A percentile compares a stretch with the other conserved stretches of the same genome.
Conservation (phyloP, 805 yeast genomes). For the Wickerhamomyces tratensis region DNA sequence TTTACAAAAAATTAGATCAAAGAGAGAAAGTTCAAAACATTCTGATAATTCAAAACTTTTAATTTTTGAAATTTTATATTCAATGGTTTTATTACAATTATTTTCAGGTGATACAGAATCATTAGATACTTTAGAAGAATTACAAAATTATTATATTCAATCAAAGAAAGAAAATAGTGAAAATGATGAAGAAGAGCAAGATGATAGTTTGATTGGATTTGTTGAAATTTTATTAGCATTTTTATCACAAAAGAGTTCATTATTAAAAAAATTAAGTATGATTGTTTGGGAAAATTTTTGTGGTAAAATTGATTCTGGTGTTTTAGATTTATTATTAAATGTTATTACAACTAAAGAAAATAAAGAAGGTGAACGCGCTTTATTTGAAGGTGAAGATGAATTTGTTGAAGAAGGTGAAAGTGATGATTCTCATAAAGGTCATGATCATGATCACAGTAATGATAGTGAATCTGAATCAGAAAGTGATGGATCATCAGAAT, state of each 20-base stretch:
- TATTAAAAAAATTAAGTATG: conserved; percentile 48
- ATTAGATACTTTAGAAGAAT: conserved; percentile 61
- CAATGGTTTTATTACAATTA: conserved; percentile 69
- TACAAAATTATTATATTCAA: conserved; percentile 48
- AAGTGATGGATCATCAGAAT: conserved; percentile 18
- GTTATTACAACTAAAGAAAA: conserved; percentile 63
- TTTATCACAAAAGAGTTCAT: conserved; percentile 44
- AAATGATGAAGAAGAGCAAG: conserved; percentile 27
- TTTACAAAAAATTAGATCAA: conserved; percentile 32
- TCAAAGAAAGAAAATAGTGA: conserved; percentile 26
- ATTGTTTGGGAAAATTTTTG: conserved; percentile 49
- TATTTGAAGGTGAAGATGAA: conserved; percentile 60
- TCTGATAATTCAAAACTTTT: conserved; percentile 28
- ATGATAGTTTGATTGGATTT: conserved; percentile 39
- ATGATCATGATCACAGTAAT: conserved; percentile 25
- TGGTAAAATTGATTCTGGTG: conserved; percentile 30
- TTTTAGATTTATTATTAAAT: conserved; percentile 42
- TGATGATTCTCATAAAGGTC: conserved; percentile 22
- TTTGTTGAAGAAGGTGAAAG: conserved; percentile 36
- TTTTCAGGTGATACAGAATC: conserved; percentile 74
- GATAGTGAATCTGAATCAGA: conserved; percentile 21
- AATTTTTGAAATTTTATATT: conserved; percentile 69
- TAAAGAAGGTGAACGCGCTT: conserved; percentile 64
- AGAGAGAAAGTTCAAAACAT: conserved; percentile 21
- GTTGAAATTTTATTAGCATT: conserved; percentile 52